Percentiles rank a stretch among this genome's conserved stretches.
phyloP scores from a whole-genome alignment of 129 eudicot species.

The Deinandra increscens region DNA sequence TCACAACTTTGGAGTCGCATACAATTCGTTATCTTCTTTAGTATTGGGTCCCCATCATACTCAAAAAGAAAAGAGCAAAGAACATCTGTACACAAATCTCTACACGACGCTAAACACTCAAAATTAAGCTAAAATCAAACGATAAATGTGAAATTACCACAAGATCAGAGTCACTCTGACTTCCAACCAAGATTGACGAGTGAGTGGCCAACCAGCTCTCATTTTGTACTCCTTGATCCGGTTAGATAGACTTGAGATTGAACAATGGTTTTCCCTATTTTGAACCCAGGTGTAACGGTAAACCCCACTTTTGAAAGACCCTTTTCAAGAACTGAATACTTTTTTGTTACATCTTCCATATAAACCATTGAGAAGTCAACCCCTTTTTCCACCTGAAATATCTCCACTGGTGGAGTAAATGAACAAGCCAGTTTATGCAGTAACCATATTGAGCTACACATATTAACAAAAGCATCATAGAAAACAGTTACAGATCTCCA shows the following conservation, averaged over 20 bases:
- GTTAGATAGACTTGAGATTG: constrained; percentile 86
- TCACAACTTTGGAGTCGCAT: constrained; percentile 33
- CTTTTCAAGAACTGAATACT: constrained; percentile 36
- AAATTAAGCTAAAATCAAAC: constrained; percentile 28
- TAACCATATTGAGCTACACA: constrained; percentile 92
- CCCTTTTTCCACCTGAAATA: constrained; percentile 83
- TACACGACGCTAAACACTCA: constrained; percentile 39
- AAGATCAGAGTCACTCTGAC: constrained; percentile 32
- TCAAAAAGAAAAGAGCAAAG: constrained; percentile 26
- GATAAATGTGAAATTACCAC: constrained; percentile 24
- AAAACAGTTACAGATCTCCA: constrained; percentile 79
- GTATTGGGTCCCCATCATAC: constrained; percentile 27
- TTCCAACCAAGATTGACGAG: constrained; percentile 31
- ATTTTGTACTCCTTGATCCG: constrained; percentile 41
- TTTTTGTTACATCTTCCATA: constrained; percentile 83
- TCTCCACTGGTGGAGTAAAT: constrained; percentile 66
- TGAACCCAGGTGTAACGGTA: constrained; percentile 90
- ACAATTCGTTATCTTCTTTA: constrained; percentile 37
- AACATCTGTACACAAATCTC: constrained; percentile 44
- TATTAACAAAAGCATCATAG: constrained; percentile 74
- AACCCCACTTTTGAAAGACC: constrained; percentile 70
- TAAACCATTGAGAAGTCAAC: constrained; percentile 83
- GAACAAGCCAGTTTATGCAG: constrained; percentile 82
- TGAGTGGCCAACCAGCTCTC: constrained; percentile 27
- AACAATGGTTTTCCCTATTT: constrained; percentile 62